Base-by-base conservation (phyloP, 805 yeast species). In the Candida vaughaniae region DNA sequence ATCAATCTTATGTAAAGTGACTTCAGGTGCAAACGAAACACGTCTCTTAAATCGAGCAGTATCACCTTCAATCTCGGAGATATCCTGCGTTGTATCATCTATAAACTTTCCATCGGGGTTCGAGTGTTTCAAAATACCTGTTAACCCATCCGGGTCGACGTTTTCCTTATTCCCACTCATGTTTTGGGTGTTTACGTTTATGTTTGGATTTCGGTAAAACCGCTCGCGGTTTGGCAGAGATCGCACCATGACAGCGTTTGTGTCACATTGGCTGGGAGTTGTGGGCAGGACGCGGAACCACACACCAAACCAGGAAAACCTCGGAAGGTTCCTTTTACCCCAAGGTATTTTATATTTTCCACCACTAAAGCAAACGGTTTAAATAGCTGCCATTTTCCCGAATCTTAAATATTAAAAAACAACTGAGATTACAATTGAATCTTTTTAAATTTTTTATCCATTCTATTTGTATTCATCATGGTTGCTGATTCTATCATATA, bases 21-120 rank as follows among this genome's bases (percentile, higher is more conserved):
- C 86, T 47, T 80, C 85, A 1, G 85, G 85, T 1, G 90, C 90
- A 66, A 85, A 85, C 4, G 88, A 80, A 4, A 85, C 91, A 17
- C 91, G 60, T 39, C 91, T 60, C 12, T 35, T 30, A 16, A 31
- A 36, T 12, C 35, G 5, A 4, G 39, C 26, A 14, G 35, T 20
- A 11, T 19, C 26, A 7, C 22, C 39, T 3, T 15, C 35, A 15
- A 14, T 29, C n/a, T 23, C 36, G 20, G 16, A 16, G 17, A 16
- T 11, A 15, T 10, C 31, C 11, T 27, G 4, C 25, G 17, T 33
- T 7, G 19, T 12, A n/a, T 16, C 16, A 19, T 10, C 23, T 9
- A 12, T 16, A 8, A 6, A 11, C 9, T 29, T 16, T 7, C 5
- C 14, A 15, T 25, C 35, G 9, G 25, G 17, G 11, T 12, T 8